phyloP scores from a whole-genome alignment of 129 eudicot genomes.

The Tagetes patula region DNA sequence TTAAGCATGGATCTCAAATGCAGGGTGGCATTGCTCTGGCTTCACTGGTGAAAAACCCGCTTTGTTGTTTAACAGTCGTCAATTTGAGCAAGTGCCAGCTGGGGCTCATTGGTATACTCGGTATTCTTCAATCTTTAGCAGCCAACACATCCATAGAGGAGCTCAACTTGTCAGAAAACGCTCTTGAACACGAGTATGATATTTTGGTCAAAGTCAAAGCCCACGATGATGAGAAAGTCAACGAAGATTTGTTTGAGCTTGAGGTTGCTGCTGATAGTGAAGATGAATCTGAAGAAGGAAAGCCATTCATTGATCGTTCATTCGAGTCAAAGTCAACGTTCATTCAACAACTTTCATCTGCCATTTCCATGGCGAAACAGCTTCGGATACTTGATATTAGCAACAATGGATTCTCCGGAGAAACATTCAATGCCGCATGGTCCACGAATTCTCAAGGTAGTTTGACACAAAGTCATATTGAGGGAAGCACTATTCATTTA shows the following conservation, averaged over 20 bases:
- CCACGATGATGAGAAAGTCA: slow-evolving; percentile 22
- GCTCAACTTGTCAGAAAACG: slow-evolving; percentile 75
- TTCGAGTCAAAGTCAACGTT: slow-evolving; percentile 21
- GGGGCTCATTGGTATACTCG: slow-evolving; percentile 50
- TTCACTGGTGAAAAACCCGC: slow-evolving; percentile 52
- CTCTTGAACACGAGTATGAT: slow-evolving; percentile 28
- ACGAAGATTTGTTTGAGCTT: slow-evolving; percentile 39
- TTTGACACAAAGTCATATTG: slow-evolving; percentile 44
- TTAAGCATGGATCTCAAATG: slow-evolving; percentile 14
- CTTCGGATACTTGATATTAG: slow-evolving; percentile 73
- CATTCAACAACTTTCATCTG: slow-evolving; percentile 44
- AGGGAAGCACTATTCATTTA: slow-evolving; percentile 49
- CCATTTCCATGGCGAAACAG: slow-evolving; percentile 48
- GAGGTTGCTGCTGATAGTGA: slow-evolving; percentile 84
- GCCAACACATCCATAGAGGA: slow-evolving; percentile 55
- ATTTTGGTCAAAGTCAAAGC: slow-evolving; percentile 21
- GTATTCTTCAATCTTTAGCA: slow-evolving; percentile 59
- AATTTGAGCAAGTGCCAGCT: slow-evolving; percentile 60
- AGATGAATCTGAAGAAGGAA: slow-evolving; percentile 48
- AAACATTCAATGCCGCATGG: slow-evolving; percentile 61
- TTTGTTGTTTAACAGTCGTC: slow-evolving; percentile 51
- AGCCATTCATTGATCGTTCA: slow-evolving; percentile 23
- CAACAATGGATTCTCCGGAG: slow-evolving; percentile 60
- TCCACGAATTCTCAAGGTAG: slow-evolving; percentile 41
- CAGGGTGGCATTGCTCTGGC: slow-evolving; percentile 70